Evolutionary conservation across 2,329 filamentous ascomycete genomes (phyloP).

Genomic region (Colletotrichum chrysophilum): DNA sequence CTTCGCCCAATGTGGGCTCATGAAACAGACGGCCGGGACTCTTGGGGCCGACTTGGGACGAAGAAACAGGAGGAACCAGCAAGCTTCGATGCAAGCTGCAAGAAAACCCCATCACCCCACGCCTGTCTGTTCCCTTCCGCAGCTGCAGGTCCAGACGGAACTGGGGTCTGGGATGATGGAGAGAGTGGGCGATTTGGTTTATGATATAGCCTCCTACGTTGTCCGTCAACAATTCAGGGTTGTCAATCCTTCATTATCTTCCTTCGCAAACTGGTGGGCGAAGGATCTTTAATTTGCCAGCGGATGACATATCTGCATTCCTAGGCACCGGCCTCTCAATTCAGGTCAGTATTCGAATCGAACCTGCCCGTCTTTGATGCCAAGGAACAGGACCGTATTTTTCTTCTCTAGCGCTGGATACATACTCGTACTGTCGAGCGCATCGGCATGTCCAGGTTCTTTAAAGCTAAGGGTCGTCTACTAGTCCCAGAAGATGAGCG

Average conservation of each 20-base stretch:
- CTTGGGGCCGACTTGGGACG: constrained; percentile 2
- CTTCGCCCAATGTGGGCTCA: constrained; percentile 5
- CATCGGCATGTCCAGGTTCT: not conserved
- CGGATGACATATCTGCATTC: not conserved
- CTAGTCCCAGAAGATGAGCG: not conserved
- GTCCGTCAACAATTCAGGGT: not conserved
- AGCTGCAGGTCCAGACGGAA: not conserved
- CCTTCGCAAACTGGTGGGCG: not conserved
- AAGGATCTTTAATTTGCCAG: not conserved
- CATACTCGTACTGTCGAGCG: not conserved
- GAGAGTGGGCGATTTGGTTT: not conserved
- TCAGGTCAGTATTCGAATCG: not conserved
- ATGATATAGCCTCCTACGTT: not conserved
- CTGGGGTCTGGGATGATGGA: not conserved
- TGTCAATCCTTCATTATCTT: not conserved
- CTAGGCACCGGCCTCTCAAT: not conserved
- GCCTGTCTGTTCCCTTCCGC: not conserved
- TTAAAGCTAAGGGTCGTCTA: not conserved
- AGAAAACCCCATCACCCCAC: not conserved
- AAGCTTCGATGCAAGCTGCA: constrained; percentile 10
- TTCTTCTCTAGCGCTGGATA: not conserved
- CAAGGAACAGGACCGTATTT: not conserved
- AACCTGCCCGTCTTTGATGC: not conserved
- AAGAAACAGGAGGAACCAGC: not conserved
- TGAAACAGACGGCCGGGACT: constrained; percentile 9